Conservation (phyloP, 164 flowering plant genomes). For the Nelumbo lutea region DNA sequence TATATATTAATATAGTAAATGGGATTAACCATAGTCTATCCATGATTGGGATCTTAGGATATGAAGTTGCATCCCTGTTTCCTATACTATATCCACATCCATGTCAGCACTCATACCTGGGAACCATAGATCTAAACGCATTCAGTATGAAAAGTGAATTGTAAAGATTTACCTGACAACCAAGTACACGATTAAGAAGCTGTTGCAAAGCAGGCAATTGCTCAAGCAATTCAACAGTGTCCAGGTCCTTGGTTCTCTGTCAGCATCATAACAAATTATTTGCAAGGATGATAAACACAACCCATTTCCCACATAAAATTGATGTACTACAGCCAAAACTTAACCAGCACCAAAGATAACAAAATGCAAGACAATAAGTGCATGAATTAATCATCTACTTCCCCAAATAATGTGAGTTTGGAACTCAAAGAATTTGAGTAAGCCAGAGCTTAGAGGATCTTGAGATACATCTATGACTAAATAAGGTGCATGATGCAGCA, state of each 20-base stretch:
- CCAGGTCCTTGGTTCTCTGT: slow-evolving; percentile 89
- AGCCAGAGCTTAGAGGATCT: neutral
- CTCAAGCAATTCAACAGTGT: slow-evolving; percentile 80
- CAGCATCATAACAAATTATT: slow-evolving; percentile 11
- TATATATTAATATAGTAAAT: no score
- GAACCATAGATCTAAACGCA: no score
- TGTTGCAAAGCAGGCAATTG: slow-evolving; percentile 94
- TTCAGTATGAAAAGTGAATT: neutral
- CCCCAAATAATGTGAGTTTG: neutral
- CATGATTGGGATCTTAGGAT: no score
- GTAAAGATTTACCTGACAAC: slow-evolving; percentile 63
- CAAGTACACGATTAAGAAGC: slow-evolving; percentile 76
- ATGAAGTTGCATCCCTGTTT: no score
- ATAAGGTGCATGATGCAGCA: neutral
- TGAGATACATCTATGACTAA: neutral
- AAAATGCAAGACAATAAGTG: neutral
- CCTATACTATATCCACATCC: no score
- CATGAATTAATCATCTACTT: neutral
- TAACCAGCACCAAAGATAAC: neutral
- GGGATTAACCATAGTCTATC: no score
- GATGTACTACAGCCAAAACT: neutral
- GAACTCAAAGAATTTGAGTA: neutral
- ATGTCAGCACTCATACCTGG: no score
- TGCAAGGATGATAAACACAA: neutral
- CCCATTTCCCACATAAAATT: neutral